These are phyloP conservation scores for Calendula officinalis DNA, from an alignment of 129 eudicot genomes.

Conservation along the genomic window DNA sequence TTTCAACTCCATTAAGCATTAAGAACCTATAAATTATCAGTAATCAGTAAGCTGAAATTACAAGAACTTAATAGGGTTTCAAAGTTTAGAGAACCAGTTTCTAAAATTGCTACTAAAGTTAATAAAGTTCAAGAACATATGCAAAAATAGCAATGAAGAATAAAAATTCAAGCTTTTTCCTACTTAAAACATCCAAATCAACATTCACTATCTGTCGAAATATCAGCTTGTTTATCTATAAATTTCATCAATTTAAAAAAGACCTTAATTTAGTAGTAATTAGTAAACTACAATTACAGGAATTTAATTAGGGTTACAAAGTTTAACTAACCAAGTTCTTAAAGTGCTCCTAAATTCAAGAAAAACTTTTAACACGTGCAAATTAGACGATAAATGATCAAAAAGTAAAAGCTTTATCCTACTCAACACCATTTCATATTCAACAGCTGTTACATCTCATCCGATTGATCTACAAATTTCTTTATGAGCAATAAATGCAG, in stretches of 20 bases:
- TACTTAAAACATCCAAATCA: neutral
- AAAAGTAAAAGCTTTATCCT: constrained; percentile 1
- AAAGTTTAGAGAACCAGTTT: neutral
- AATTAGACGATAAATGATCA: constrained; percentile 1
- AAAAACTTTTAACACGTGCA: neutral
- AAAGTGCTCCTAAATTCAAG: neutral
- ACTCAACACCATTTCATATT: constrained; percentile 16
- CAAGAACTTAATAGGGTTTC: constrained; percentile 1
- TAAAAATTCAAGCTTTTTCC: constrained; percentile 4
- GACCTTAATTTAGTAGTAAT: neutral
- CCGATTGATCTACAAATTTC: constrained; percentile 20
- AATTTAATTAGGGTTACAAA: constrained; percentile 14
- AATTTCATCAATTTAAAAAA: neutral
- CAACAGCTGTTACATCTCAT: constrained; percentile 8
- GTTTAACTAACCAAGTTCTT: neutral
- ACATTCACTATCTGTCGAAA: constrained; percentile 7
- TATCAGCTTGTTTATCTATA: constrained; percentile 8
- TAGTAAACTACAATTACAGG: neutral
- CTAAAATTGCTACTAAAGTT: neutral
- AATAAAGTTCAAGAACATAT: neutral
- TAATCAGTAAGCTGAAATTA: neutral
- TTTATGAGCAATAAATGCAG: constrained; percentile 6
- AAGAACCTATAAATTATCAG: constrained; percentile 15
- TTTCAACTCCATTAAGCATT: constrained; percentile 19
- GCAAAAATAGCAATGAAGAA: neutral